Evolutionary conservation across 208 protist genomes (phyloP).

Genomic region (Acanthamoeba divionensis): DNA sequence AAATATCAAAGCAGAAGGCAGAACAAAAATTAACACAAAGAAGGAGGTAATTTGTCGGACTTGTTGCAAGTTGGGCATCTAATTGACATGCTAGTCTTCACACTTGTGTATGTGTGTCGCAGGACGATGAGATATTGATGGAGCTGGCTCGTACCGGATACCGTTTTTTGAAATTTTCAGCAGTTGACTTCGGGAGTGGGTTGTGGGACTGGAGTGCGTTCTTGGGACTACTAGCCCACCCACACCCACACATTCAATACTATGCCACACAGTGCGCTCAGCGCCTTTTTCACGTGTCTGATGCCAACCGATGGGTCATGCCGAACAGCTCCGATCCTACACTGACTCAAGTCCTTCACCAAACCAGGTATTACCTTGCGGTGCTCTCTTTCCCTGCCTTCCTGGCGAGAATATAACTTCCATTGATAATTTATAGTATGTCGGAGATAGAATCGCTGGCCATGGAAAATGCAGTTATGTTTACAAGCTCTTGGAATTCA

Average conservation of each 20-base stretch:
- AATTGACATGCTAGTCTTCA: neutral
- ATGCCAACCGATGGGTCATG: neutral
- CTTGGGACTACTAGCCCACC: neutral
- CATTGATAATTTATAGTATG: neutral
- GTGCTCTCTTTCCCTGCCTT: neutral
- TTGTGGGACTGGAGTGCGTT: slow-evolving; percentile 51
- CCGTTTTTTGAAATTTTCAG: slow-evolving; percentile 4
- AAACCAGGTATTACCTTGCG: neutral
- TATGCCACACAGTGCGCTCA: slow-evolving; percentile 1
- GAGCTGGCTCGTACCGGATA: slow-evolving; percentile 29
- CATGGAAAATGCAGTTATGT: slow-evolving; percentile 26
- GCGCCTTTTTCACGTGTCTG: neutral
- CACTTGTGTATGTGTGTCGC: neutral
- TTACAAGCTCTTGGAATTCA: neutral
- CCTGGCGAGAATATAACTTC: neutral
- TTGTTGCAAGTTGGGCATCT: neutral
- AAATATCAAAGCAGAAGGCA: neutral
- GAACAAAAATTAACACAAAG: too few relatives aligned
- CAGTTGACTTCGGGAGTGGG: neutral
- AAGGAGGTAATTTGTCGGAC: neutral
- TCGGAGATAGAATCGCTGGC: neutral
- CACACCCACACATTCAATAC: neutral
- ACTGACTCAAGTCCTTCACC: neutral
- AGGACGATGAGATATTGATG: neutral
- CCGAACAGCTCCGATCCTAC: neutral